phyloP scores from a whole-genome alignment of 225 moss, liverwort and hornwort species.

The Marchantia paleacea region DNA sequence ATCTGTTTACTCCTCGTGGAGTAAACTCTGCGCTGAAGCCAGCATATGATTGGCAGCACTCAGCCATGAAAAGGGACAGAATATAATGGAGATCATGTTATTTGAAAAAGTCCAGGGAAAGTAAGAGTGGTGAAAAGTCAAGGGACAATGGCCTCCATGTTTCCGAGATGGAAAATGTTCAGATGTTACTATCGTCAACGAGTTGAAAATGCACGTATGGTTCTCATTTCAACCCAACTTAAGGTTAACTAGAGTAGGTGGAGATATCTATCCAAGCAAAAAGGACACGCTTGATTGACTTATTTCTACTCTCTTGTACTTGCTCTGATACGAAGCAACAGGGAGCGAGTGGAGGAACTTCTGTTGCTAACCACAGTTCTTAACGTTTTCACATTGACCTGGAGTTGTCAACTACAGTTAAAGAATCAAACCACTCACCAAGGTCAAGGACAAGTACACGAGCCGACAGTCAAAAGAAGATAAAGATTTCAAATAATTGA shows the following conservation, averaged over 20 bases:
- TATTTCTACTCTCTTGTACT: background rate
- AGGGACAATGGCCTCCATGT: background rate
- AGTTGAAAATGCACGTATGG: background rate
- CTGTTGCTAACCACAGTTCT: background rate
- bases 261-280: background rate
- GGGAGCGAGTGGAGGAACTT: background rate
- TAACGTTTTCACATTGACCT: background rate
- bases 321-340: background rate
- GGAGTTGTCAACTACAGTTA: background rate
- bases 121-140: background rate
- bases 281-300: background rate
- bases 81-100: background rate
- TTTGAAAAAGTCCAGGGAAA: background rate
- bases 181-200: background rate
- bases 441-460: conserved; percentile 1
- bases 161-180: background rate
- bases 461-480: background rate
- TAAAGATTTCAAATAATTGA: background rate
- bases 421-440: background rate
- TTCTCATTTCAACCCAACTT: background rate
- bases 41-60: background rate
- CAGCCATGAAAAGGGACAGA: background rate
- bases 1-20: background rate
- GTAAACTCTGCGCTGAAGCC: background rate
- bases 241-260: background rate